A percentile compares a stretch with the other conserved stretches of the same genome.
These are phyloP conservation scores for Aquilaria malaccensis DNA, from an alignment of 345 rosid species.

Conservation along the genomic window DNA sequence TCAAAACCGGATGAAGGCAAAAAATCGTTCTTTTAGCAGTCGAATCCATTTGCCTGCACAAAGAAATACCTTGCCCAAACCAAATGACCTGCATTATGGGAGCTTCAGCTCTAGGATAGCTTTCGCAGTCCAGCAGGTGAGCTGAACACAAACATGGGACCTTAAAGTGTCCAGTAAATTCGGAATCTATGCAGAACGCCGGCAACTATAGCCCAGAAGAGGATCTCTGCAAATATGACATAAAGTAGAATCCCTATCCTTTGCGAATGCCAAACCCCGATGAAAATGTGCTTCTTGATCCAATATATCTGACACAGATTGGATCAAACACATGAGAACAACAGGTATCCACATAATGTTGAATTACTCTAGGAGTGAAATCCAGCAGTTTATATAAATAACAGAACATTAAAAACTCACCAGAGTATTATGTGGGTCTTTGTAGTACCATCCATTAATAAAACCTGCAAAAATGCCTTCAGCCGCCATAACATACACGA, in stretches of 20 bases:
- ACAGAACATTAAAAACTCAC: conserved; percentile 18
- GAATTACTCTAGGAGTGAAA: not conserved
- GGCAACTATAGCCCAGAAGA: conserved; percentile 58
- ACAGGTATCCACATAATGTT: not conserved
- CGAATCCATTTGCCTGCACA: too few species aligned
- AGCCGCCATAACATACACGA: conserved; percentile 96
- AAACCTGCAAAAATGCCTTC: conserved; percentile 85
- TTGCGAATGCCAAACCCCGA: conserved; percentile 55
- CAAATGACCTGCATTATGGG: too few species aligned
- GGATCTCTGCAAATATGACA: conserved; percentile 70
- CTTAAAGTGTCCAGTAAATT: conserved; percentile 76
- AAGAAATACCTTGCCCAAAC: too few species aligned
- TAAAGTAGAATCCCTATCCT: conserved; percentile 55
- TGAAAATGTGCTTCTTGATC: conserved; percentile 60
- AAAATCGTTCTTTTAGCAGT: too few species aligned
- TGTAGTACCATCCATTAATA: conserved; percentile 80
- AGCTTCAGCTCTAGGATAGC: too few species aligned
- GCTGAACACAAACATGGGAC: too few species aligned
- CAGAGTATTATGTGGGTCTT: conserved; percentile 62
- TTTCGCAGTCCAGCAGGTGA: too few species aligned
- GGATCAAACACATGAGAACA: not conserved
- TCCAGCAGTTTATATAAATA: too few species aligned
- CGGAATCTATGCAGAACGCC: conserved; percentile 46
- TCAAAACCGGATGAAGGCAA: too few species aligned
- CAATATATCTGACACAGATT: conserved; percentile 42